A percentile compares a stretch with the other conserved stretches of the same genome.
phyloP scores from a whole-genome alignment of 768 basidiomycete species.

The Trametes gibbosa region DNA sequence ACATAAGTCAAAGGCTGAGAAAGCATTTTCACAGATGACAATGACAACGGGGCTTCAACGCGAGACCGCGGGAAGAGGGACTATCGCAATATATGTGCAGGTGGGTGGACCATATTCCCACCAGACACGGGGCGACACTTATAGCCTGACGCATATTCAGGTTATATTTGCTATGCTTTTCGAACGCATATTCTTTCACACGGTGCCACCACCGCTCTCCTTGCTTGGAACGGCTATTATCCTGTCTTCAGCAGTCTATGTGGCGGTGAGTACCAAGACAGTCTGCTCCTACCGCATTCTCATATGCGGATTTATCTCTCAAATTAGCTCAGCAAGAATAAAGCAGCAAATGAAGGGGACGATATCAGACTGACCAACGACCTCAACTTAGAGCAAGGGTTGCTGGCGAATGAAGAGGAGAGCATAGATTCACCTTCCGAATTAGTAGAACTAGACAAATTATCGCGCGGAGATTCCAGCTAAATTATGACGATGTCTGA shows the following conservation, averaged over 20 bases:
- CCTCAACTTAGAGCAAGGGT: background rate
- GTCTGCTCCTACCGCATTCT: background rate
- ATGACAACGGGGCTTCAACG: slow-evolving; percentile 61
- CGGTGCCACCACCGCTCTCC: slow-evolving; percentile 55
- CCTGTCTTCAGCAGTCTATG: slow-evolving; percentile 59
- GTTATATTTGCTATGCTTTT: slow-evolving; percentile 64
- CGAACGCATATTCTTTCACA: slow-evolving; percentile 64
- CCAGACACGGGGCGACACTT: background rate
- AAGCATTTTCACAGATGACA: slow-evolving; percentile 39
- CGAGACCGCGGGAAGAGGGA: slow-evolving; percentile 62
- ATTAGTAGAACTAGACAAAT: background rate
- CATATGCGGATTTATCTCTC: background rate
- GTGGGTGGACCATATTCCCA: slow-evolving; percentile 28
- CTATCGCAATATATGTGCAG: slow-evolving; percentile 59
- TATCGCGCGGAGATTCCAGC: background rate
- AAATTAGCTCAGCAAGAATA: background rate
- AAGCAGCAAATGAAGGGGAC: background rate
- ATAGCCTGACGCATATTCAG: slow-evolving; percentile 26
- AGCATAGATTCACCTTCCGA: background rate
- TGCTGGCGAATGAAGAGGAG: background rate
- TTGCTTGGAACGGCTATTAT: slow-evolving; percentile 65
- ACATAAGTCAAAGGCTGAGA: background rate
- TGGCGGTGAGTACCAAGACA: slow-evolving; percentile 48
- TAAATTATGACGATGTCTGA: background rate
- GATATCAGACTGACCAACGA: background rate